Evolutionary conservation across 2,329 filamentous ascomycete genomes (phyloP), one percentile per base, ranked within the genome.

Genomic region (Colletotrichum phormii): DNA sequence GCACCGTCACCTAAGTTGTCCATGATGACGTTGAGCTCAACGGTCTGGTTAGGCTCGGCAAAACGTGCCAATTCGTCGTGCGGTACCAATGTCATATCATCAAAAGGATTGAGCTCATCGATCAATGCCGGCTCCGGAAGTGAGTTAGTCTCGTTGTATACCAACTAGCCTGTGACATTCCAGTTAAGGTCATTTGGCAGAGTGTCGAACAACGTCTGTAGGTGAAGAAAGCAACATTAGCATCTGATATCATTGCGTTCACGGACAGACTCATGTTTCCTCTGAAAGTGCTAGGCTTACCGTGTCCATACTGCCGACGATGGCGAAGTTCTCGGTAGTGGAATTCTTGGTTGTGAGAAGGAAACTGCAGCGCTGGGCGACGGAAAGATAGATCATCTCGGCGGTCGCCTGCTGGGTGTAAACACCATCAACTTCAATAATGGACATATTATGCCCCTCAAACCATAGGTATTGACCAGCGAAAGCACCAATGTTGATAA

Each of bases 401-500:
- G 42, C 42, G 9, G 42, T 49, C 42, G 42, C 42, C 18, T 49
- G 42, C 1, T 49, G 42, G 3, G 42, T 49, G 42, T 22, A 49
- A 5, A 49, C 42, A 49, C 42, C 42, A 11, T 22, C 42, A 49
- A 49, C 18, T 49, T 49, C 42, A 7, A 49, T 11, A 1, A 49
- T 49, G 18, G 42, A 49, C 42, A 49, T 49, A 8, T 49, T 49
- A 3, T 49, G 42, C 42, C 42, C 18, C 18, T 49, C 42, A 11
- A 49, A 49, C 42, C 42, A 49, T 8, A 49, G 42, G 7, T 49
- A 49, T 22, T 22, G 42, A 9, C 42, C 18, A 1, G 90, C 89
- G 82, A 94, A 95, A 18, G 92, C 93, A 15, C 91, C 93, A n/a
- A 94, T 89, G 76, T 94, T 95, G 76, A 94, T 85, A 71, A 95